Conservation (phyloP, 2,329 filamentous ascomycete species). For the Orbilia oligospora region DNA sequence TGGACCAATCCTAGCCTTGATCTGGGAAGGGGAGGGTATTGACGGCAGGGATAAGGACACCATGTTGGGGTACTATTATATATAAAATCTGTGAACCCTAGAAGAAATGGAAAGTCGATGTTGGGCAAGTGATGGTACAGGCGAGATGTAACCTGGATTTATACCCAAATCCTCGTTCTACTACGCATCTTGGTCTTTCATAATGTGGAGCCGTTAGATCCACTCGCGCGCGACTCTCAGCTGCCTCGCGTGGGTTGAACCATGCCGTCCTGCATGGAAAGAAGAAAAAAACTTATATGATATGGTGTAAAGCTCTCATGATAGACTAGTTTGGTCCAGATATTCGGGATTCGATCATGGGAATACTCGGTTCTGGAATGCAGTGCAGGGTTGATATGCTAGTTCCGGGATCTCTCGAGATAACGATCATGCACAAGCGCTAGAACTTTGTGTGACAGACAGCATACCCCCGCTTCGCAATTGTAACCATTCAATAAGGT, state of each 20-base stretch:
- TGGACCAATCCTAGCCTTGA: slow-evolving; percentile 67
- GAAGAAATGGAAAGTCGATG: slow-evolving; percentile 42
- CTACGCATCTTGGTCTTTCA: slow-evolving; percentile 41
- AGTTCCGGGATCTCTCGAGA: slow-evolving; percentile 48
- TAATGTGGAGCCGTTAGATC: slow-evolving; percentile 53
- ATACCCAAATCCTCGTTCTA: slow-evolving; percentile 47
- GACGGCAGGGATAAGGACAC: slow-evolving; percentile 51
- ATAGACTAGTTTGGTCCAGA: slow-evolving; percentile 39
- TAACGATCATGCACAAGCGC: slow-evolving; percentile 49
- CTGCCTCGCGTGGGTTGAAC: slow-evolving; percentile 42
- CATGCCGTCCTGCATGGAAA: slow-evolving; percentile 53
- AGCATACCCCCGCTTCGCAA: slow-evolving; percentile 52
- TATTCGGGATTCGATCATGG: slow-evolving; percentile 43
- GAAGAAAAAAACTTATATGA: slow-evolving; percentile 23
- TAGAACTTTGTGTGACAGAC: slow-evolving; percentile 54
- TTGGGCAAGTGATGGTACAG: slow-evolving; percentile 34
- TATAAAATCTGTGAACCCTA: slow-evolving; percentile 21
- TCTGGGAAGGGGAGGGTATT: slow-evolving; percentile 62
- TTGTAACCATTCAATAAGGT: slow-evolving; percentile 54
- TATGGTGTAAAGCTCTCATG: slow-evolving; percentile 38
- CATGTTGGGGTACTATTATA: slow-evolving; percentile 41
- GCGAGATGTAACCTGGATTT: slow-evolving; percentile 60
- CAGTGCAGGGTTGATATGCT: slow-evolving; percentile 54
- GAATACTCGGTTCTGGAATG: slow-evolving; percentile 55
- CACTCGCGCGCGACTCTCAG: slow-evolving; percentile 56